Conservation (phyloP, 139 green algal genomes). For the Raphidocelis subcapitata region DNA sequence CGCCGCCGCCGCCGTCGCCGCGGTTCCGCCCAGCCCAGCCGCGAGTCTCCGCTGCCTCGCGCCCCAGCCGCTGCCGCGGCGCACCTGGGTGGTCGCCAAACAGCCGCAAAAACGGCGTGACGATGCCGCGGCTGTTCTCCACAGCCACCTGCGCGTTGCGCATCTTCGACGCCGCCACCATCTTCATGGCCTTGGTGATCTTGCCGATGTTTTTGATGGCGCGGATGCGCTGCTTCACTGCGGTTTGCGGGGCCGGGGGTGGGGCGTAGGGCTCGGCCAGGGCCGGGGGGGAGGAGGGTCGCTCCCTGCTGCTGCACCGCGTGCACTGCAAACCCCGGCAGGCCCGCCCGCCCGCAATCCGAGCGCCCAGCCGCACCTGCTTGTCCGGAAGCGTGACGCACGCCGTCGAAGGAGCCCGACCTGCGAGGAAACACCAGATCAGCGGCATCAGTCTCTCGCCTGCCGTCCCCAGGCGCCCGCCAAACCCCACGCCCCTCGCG, state of each 20-base stretch:
- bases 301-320: too few species aligned
- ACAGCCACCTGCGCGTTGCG: constrained; percentile 77
- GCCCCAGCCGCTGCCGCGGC: too few species aligned
- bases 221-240: constrained; percentile 97
- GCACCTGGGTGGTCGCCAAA: constrained; percentile 91
- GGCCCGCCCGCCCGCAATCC: too few species aligned
- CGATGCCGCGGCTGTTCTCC: constrained; percentile 81
- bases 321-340: too few species aligned
- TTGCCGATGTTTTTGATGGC: constrained; percentile 98
- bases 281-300: too few species aligned
- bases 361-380: constrained; percentile 32
- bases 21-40: too few species aligned
- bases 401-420: constrained; percentile 18
- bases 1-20: too few species aligned
- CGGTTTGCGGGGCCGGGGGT: too few species aligned
- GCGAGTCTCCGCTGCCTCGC: too few species aligned
- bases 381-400: constrained; percentile 57
- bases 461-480: background rate
- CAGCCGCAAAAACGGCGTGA: constrained; percentile 80
- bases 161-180: constrained; percentile 99
- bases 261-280: too few species aligned
- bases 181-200: constrained; percentile 99
- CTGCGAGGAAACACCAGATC: constrained; percentile 12
- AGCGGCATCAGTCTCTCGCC: background rate
- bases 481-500: background rate